Conservation (phyloP, 2,329 filamentous ascomycete species). For the Didymella segeticola region DNA sequence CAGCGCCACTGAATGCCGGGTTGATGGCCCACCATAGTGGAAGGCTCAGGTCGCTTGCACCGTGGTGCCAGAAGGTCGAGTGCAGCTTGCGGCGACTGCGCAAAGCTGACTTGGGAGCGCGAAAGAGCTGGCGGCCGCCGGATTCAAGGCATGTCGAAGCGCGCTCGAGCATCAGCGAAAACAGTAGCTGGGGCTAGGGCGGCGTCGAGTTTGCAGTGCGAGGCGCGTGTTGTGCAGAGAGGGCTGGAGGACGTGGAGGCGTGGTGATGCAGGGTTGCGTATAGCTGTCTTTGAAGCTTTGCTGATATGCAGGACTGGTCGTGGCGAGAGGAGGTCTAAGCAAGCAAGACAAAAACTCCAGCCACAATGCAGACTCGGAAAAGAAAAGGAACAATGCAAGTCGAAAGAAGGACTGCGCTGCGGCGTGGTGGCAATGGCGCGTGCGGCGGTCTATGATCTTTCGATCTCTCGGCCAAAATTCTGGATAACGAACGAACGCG, state of each 20-base stretch:
- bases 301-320: neutral
- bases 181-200: neutral
- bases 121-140: conserved; percentile 60
- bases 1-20: conserved; percentile 12
- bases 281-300: neutral
- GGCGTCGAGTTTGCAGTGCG: too few relatives aligned
- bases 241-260: neutral
- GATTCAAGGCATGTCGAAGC: conserved; percentile 65
- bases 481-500: conserved; percentile 7
- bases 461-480: conserved; percentile 11
- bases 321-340: neutral
- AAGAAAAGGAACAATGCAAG: neutral
- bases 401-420: neutral
- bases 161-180: conserved; percentile 63
- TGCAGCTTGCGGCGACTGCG: conserved; percentile 59
- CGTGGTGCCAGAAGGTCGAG: conserved; percentile 64
- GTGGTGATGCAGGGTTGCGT: neutral
- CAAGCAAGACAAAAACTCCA: neutral
- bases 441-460: conserved; percentile 13
- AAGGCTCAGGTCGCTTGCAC: conserved; percentile 55
- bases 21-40: conserved; percentile 38
- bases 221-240: too few relatives aligned
- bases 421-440: conserved; percentile 16
- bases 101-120: conserved; percentile 47
- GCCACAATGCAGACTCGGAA: conserved; percentile 1